Percentiles rank a stretch among this genome's conserved stretches.
phyloP scores from a whole-genome alignment of 768 basidiomycete genomes.

The Tulasnella sp. region DNA sequence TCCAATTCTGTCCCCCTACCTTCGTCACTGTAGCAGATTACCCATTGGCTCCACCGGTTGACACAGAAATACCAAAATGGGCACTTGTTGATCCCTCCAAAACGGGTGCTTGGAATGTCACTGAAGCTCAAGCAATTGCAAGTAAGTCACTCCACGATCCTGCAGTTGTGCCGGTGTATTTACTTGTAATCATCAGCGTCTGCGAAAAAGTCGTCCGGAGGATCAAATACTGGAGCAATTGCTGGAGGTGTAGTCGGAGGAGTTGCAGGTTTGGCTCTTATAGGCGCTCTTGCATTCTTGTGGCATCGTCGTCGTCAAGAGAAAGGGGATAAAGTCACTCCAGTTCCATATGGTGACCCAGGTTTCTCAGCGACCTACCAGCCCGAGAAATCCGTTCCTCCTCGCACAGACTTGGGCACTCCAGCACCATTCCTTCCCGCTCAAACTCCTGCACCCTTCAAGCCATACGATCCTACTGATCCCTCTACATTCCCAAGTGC shows the following conservation, averaged over 20 bases:
- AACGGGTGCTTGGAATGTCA: neutral
- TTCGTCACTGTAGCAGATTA: neutral
- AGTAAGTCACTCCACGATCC: neutral
- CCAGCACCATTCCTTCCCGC: neutral
- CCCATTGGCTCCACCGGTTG: neutral
- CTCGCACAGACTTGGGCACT: slow-evolving; percentile 9
- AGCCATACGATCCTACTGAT: slow-evolving; percentile 5
- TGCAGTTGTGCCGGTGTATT: neutral
- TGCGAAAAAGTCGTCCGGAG: neutral
- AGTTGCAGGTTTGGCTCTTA: neutral
- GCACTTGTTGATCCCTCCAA: slow-evolving; percentile 4
- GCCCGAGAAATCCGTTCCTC: neutral
- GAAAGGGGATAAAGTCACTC: slow-evolving; percentile 13
- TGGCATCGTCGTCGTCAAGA: neutral
- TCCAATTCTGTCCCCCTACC: neutral
- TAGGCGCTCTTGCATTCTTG: neutral
- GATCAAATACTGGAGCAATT: slow-evolving; percentile 8
- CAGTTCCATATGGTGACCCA: neutral
- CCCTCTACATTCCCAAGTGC: neutral
- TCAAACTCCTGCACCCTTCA: neutral
- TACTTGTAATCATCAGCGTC: neutral
- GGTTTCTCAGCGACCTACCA: neutral
- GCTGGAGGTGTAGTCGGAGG: slow-evolving; percentile 14
- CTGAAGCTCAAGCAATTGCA: slow-evolving; percentile 6
- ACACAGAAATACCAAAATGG: slow-evolving; percentile 9